phyloP scores from a whole-genome alignment of 1,284 basidiomycete species.

The Chalciporus sp. region DNA sequence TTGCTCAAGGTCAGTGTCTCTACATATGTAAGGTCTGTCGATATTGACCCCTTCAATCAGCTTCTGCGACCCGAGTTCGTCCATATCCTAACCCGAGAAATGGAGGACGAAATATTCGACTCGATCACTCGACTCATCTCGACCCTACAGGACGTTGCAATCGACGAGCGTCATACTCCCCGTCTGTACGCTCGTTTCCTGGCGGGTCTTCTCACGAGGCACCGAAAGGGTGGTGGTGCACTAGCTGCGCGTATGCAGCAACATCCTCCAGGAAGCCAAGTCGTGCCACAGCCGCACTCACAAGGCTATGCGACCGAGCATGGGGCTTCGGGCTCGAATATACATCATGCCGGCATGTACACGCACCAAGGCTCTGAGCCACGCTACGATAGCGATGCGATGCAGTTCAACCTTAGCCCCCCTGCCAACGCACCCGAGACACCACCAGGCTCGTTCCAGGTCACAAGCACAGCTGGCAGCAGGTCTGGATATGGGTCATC shows the following conservation, averaged over 20 bases:
- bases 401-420: conserved; percentile 21
- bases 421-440: background rate
- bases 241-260: conserved; percentile 25
- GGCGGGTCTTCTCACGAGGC: conserved; percentile 63
- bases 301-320: conserved; percentile 8
- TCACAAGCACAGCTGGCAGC: conserved; percentile 25
- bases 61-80: conserved; percentile 75
- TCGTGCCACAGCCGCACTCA: conserved; percentile 6
- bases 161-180: conserved; percentile 81
- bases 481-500: background rate
- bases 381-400: conserved; percentile 13
- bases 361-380: conserved; percentile 10
- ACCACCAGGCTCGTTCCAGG: conserved; percentile 21
- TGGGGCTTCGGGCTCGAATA: conserved; percentile 9
- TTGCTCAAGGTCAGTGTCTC: conserved; percentile 64
- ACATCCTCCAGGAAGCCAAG: conserved; percentile 32
- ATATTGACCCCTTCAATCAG: conserved; percentile 36
- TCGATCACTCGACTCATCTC: conserved; percentile 74
- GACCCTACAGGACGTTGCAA: conserved; percentile 72
- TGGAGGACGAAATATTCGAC: conserved; percentile 70
- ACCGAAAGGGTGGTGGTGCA: conserved; percentile 63
- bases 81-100: conserved; percentile 53
- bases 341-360: conserved; percentile 9
- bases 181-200: conserved; percentile 81
- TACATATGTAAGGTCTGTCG: background rate